Evolutionary conservation across 345 rosid genomes (phyloP), one percentile per base, ranked within the genome.

Genomic region (Toxicodendron radicans): DNA sequence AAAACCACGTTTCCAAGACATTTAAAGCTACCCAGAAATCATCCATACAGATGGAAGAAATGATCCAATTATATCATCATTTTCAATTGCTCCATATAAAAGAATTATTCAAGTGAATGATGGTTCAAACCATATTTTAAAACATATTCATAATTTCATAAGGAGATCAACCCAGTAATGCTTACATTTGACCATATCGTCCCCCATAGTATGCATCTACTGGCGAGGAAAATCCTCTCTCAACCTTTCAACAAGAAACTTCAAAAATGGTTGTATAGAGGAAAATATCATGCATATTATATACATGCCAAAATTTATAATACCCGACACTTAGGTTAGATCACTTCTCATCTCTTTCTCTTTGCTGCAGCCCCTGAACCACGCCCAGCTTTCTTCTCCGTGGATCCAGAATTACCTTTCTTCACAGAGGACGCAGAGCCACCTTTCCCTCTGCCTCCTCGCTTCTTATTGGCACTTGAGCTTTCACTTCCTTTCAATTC

Each of bases 361-460:
- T 95, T 91, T 5, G 88, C 58, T 7, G 84, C 87, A 12, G 84
- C 59, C 18, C 82, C 83, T 4, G 86, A 76, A n/a, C 85, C 84
- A 10, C 83, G 83, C 66, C 83, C 84, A 8, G 71, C 80, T 58
- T 67, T 80, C 79, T 76, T 82, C 69, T 76, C 78, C 0, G 79
- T 4, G 21, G 87, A 54, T 54, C 61, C 54, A 13, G 54, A 51
- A 51, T 51, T 13, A 16, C 72, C 80, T 41, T 58, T 77, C 76
- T 77, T 79, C 71, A 74, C 75, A 0, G 81, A 17, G 23, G 89
- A 62, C 52, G 67, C 80, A 0, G 87, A 23, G 45, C 87, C 86
- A 10, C 91, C 82, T 81, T 82, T 90, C 58, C 95, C 91, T 79
- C 92, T 86, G 11, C 94, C 85, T 14, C 82, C 88, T 1, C 86